Base-by-base conservation (phyloP, 257 asterid genomes). In the Rhazya stricta region DNA sequence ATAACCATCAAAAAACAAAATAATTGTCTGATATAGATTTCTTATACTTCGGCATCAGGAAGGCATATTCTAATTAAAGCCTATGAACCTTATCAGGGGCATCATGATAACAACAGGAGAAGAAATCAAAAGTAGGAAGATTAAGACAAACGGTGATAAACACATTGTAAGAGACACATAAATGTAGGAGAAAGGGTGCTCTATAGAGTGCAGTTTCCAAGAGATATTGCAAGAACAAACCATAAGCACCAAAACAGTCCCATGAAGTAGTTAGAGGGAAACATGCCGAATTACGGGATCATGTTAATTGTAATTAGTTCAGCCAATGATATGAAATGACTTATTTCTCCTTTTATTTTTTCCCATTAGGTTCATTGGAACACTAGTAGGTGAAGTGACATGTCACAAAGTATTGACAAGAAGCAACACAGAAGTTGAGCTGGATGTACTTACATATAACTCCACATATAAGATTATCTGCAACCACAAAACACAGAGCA, bases 401-500 rank as follows among this genome's bases (percentile, higher is more conserved):
- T 15, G 25, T 13, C 25, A n/a, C 42, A 12, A 2, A 63, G 6
- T 15, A 63, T 13, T 1, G 6, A 63, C 45, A 36, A 63, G 39
- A 45, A 45, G 57, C 48, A 70, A 30, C 15, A 45, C 9, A 19
- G 23, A 50, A 68, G 61, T n/a, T 71, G 72, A 78, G 65, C 42
- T 25, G 63, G 70, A 72, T 67, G 80, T 70, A 89, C 99, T 92
- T 88, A 95, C 99, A 61, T 95, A 95, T 86, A 95, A 87, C 77
- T 95, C 99, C 83, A 88, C 85, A 75, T 92, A 95, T 65, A 95
- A 84, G 72, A 88, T 75, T 56, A 95, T 88, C 99, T 95, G 98
- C 96, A 83, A 32, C 74, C 76, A 80, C 50, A 77, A 78, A 83
- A 75, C 42, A 66, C 48, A 58, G 77, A 30, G 23, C 37, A 75